A percentile compares a stretch with the other conserved stretches of the same genome.
phyloP scores from a whole-genome alignment of 768 basidiomycete species.

The Pleurotus sapidus region DNA sequence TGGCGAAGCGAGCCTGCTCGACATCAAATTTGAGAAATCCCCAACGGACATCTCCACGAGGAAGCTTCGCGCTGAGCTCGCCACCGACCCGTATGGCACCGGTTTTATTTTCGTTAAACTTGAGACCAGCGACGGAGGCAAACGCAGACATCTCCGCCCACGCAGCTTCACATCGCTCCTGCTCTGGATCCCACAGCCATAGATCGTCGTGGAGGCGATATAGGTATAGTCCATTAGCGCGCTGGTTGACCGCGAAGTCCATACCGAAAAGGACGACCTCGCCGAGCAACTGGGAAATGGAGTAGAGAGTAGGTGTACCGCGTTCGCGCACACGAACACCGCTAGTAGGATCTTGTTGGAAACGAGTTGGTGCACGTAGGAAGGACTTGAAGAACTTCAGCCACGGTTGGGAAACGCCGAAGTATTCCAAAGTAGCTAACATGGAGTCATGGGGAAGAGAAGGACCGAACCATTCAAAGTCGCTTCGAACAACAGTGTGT shows the following conservation, averaged over 20 bases:
- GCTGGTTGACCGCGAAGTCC: slow-evolving; percentile 47
- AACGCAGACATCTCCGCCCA: slow-evolving; percentile 42
- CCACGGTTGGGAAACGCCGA: slow-evolving; percentile 36
- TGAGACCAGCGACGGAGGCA: slow-evolving; percentile 35
- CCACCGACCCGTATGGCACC: slow-evolving; percentile 34
- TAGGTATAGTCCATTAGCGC: slow-evolving; percentile 37
- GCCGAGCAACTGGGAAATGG: slow-evolving; percentile 37
- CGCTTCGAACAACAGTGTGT: slow-evolving; percentile 34
- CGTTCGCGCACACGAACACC: slow-evolving; percentile 32
- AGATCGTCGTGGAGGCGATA: slow-evolving; percentile 46
- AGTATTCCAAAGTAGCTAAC: slow-evolving; percentile 33
- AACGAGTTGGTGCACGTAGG: slow-evolving; percentile 30
- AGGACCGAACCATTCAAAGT: slow-evolving; percentile 42
- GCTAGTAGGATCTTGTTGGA: slow-evolving; percentile 22
- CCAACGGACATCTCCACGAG: slow-evolving; percentile 35
- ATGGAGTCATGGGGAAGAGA: slow-evolving; percentile 41
- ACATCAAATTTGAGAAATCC: slow-evolving; percentile 37
- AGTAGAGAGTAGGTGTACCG: slow-evolving; percentile 41
- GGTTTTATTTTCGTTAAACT: slow-evolving; percentile 39
- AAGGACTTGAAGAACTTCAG: slow-evolving; percentile 28
- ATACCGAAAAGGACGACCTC: slow-evolving; percentile 40
- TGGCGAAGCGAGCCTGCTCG: slow-evolving; percentile 25
- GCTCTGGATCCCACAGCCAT: slow-evolving; percentile 38
- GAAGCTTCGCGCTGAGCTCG: slow-evolving; percentile 16
- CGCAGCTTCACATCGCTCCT: slow-evolving; percentile 28